phyloP scores from a whole-genome alignment of 2,329 filamentous ascomycete species.

The Gremmenia infestans region DNA sequence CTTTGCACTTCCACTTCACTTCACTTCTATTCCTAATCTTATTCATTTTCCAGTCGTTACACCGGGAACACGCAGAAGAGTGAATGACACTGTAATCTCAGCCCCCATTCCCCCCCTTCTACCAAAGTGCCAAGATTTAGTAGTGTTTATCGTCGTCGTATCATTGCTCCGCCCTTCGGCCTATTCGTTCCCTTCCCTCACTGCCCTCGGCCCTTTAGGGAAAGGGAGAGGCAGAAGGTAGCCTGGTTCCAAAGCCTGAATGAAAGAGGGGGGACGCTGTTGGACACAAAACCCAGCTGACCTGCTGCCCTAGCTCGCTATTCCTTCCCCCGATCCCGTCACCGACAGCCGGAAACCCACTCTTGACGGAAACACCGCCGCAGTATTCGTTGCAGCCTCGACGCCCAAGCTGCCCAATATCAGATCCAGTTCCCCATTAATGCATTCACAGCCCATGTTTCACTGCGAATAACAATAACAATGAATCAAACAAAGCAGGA shows the following conservation, averaged over 20 bases:
- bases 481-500: not conserved
- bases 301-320: not conserved
- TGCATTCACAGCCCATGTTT: not conserved
- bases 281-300: not conserved
- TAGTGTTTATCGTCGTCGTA: not conserved
- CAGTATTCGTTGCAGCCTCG: not conserved
- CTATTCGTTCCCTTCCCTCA: not conserved
- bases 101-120: conserved; percentile 1
- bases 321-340: not conserved
- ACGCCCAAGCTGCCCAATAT: conserved; percentile 1
- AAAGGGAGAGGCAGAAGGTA: not conserved
- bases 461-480: not conserved
- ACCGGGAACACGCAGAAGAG: too few species aligned
- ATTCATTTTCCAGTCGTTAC: too few species aligned
- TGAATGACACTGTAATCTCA: not conserved
- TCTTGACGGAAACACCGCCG: not conserved
- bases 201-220: not conserved
- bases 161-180: not conserved
- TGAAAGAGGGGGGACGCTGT: conserved; percentile 6
- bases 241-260: conserved; percentile 18
- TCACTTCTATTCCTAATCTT: too few species aligned
- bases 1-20: too few species aligned
- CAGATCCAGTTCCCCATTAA: not conserved
- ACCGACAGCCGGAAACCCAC: not conserved
- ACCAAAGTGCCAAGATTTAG: not conserved